Conservation (phyloP, 2,329 filamentous ascomycete genomes). For the Chaetomiaceae sp. region DNA sequence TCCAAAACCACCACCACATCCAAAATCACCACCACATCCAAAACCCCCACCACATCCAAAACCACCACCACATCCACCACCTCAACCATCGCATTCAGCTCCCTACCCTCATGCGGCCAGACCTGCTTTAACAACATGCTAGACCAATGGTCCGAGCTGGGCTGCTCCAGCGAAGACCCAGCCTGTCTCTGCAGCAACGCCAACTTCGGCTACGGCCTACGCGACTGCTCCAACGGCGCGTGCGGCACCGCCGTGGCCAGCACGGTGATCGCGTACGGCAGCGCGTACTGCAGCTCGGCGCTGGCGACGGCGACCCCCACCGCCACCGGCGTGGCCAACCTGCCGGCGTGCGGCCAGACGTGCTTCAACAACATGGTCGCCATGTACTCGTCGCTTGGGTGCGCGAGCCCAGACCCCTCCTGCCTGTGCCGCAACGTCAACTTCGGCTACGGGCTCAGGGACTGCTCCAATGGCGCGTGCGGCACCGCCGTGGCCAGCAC, state of each 20-base stretch:
- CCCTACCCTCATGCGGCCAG: not conserved
- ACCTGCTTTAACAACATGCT: not conserved
- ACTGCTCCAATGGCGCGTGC: constrained; percentile 1
- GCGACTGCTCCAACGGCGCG: constrained; percentile 1
- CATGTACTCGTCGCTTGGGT: not conserved
- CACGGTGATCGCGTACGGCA: not conserved
- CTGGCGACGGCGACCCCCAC: not conserved
- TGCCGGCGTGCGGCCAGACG: not conserved
- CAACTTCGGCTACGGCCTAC: not conserved
- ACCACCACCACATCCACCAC: too few relatives aligned
- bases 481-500: not conserved
- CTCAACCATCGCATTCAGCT: too few relatives aligned
- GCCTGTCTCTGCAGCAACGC: not conserved
- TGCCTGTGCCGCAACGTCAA: not conserved
- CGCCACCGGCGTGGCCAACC: too few relatives aligned
- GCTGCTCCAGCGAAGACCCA: not conserved
- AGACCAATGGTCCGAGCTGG: not conserved
- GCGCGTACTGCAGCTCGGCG: not conserved
- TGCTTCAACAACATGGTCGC: constrained; percentile 1
- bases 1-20: too few relatives aligned
- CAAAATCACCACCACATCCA: too few relatives aligned
- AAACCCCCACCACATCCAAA: too few relatives aligned
- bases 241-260: not conserved
- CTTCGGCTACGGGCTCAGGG: not conserved
- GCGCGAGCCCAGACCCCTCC: not conserved